Base-by-base conservation (phyloP, 345 rosid genomes). In the Salix dunnii region DNA sequence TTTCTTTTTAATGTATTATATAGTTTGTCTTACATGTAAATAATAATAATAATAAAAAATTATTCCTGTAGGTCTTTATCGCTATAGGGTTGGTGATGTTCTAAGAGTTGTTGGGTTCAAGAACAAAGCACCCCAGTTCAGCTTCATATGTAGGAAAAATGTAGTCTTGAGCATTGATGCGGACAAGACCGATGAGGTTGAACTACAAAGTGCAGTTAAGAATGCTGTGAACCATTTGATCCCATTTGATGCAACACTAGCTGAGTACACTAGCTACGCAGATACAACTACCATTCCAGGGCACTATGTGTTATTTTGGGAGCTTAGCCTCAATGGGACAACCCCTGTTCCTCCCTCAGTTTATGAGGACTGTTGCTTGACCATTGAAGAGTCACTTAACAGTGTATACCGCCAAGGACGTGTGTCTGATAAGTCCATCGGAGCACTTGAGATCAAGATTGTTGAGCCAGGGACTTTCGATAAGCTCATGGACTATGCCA, bases 141-240 rank as follows among this genome's bases (percentile, higher is more conserved):
- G 83, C 84, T 95, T 95, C 87, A 88, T 95, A 71, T 95, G 99
- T 88, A 88, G 99, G 82, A 93, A 90, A 84, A 95, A 91, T 83
- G 99, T 95, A 74, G 96, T 76, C 36, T 77, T 95, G 35, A 93
- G 97, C 96, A 89, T 95, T 74, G 99, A 95, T 68, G 48, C 97
- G 2, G 99, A 95, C 85, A 95, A 95, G 87, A 95, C 99, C 18
- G 97, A 95, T 75, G 99, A 95, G 82, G 99, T 93, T 69, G 99
- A 95, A 85, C 94, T 95, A 14, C 99, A 95, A 76, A 89, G 83
- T 72, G 97, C 97, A 31, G 94, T 95, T 30, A 89, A 88, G 86
- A 93, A 91, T 67, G 97, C 97, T 36, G 87, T 87, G 87, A 87
- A 82, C 81, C 97, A 93, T 81, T 85, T 95, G 83, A 79, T 76